phyloP scores from a whole-genome alignment of 2,329 filamentous ascomycete genomes.

The Seiridium unicorne region DNA sequence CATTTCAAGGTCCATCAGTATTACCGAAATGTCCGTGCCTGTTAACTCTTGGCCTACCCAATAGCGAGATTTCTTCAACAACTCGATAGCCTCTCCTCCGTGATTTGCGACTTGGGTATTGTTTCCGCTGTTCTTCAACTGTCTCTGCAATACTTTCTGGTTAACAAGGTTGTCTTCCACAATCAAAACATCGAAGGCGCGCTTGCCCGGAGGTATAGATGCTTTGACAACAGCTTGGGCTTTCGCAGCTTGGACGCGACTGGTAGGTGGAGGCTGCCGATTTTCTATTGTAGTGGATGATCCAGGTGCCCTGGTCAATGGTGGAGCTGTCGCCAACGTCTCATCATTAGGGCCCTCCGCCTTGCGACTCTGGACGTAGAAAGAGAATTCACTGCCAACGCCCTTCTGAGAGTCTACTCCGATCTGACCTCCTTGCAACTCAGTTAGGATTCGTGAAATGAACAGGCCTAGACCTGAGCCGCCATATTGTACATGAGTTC shows the following conservation, averaged over 20 bases:
- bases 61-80: conserved; percentile 53
- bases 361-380: conserved; percentile 70
- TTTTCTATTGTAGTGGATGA: conserved; percentile 31
- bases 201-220: conserved; percentile 25
- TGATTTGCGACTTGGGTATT: conserved; percentile 64
- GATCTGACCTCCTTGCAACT: conserved; percentile 76
- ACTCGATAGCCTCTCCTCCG: conserved; percentile 60
- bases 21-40: conserved; percentile 59
- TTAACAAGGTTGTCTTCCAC: conserved; percentile 70
- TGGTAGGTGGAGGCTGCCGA: conserved; percentile 15
- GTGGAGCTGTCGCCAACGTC: conserved; percentile 25
- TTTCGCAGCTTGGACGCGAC: not conserved
- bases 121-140: conserved; percentile 60
- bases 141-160: conserved; percentile 61
- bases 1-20: conserved; percentile 83
- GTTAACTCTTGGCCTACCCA: conserved; percentile 48
- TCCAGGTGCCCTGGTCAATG: conserved; percentile 28
- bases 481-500: conserved; percentile 71
- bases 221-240: conserved; percentile 14
- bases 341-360: conserved; percentile 41
- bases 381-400: conserved; percentile 71
- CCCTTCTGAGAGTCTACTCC: conserved; percentile 67
- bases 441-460: conserved; percentile 73
- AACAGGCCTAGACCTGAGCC: conserved; percentile 71
- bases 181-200: conserved; percentile 56